Percentiles rank a stretch among this genome's conserved stretches.
Evolutionary conservation across 306 rosid species (phyloP).

Genomic region (Luffa acutangula): DNA sequence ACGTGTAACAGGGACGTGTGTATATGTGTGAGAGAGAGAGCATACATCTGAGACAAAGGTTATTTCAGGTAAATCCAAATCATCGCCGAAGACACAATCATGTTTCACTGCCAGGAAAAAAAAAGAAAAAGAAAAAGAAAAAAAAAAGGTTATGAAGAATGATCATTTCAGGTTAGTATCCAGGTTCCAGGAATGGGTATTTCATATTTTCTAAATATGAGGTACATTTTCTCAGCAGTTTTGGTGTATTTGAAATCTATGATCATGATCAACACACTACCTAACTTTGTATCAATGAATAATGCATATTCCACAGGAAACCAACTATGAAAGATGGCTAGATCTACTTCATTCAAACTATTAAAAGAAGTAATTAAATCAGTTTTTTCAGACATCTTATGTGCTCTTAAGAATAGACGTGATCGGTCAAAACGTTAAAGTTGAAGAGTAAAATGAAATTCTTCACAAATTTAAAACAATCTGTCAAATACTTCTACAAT

Average conservation of each 20-base stretch:
- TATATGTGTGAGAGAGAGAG: neutral
- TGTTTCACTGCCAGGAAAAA: slow-evolving; percentile 60
- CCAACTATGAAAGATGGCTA: neutral
- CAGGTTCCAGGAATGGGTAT: neutral
- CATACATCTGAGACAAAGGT: slow-evolving; percentile 62
- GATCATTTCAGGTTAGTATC: neutral
- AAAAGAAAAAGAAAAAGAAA: neutral
- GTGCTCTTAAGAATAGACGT: neutral
- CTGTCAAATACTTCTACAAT: neutral
- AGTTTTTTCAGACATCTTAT: neutral
- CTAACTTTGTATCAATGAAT: neutral
- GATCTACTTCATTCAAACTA: neutral
- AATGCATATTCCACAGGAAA: neutral
- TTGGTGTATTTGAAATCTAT: neutral
- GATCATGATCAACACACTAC: neutral
- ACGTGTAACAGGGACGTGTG: neutral
- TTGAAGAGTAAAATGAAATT: neutral
- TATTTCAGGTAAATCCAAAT: slow-evolving; percentile 76
- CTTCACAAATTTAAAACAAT: neutral
- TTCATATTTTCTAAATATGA: neutral
- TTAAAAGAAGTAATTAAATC: neutral
- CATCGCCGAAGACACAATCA: slow-evolving; percentile 92
- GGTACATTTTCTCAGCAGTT: neutral
- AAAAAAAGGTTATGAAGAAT: neutral
- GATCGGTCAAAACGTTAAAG: neutral